Evolutionary conservation across 2,329 filamentous ascomycete species (phyloP), one percentile per base, ranked within the genome.

Genomic region (Talaromyces verruculosus): DNA sequence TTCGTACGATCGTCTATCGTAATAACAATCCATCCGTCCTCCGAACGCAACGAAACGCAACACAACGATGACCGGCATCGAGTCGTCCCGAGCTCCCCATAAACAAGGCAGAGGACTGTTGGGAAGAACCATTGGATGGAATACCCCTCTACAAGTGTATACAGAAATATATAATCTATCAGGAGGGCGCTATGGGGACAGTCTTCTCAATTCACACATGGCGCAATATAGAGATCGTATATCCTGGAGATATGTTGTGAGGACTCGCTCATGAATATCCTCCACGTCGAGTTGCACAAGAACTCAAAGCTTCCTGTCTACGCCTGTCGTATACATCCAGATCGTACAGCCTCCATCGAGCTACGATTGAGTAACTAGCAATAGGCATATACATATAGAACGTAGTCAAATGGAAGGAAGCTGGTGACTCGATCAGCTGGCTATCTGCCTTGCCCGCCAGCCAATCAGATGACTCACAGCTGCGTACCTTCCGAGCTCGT

Each of bases 371-470:
- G 10, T 55, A 25, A 25, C 25, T 25, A 55, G 45, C 45, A 47
- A 17, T 22, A 45, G 41, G 7, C n/a, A 19, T 8, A 3, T 3
- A 47, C 2, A 33, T 13, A 15, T 53, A 53, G 28, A 53, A 33
- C 17, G 53, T 57, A 17, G 33, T 10, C 28, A 35, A 41, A 17
- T 19, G n/a, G n/a, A 19, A 17, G 33, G 10, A 22, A 25, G 47
- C 49, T 45, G 39, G 37, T 58, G 61, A 64, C 51, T 55, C 15
- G 35, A 55, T 55, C 61, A 63, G 47, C 61, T 53, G 61, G 33
- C 57, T 39, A 15, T 22, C 60, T 51, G 11, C 7, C 39, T 35
- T 7, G n/a, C 22, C 55, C 6, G 35, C 39, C 15, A 30, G 49
- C 61, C 51, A 64, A 58, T 64, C 62, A 64, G 39, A 39, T 35